Percentiles rank a stretch among this genome's conserved stretches.
phyloP scores from a whole-genome alignment of 2,329 filamentous ascomycete species.

The Dothistroma pini region DNA sequence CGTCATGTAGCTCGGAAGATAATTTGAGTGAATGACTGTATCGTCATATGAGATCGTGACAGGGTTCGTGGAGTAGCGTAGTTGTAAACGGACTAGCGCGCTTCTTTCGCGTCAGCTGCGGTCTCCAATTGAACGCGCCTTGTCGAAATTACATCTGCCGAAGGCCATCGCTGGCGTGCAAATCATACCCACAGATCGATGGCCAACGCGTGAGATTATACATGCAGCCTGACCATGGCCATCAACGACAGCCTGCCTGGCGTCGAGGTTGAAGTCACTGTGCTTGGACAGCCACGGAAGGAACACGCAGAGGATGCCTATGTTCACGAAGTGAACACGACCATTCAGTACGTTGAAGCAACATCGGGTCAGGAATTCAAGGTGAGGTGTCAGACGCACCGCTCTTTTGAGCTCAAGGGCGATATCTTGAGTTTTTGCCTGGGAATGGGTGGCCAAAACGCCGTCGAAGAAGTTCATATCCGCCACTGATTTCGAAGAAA shows the following conservation, averaged over 20 bases:
- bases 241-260: conserved; percentile 18
- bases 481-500: too few relatives aligned
- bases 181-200: background rate
- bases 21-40: too few relatives aligned
- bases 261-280: conserved; percentile 19
- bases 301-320: conserved; percentile 19
- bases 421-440: conserved; percentile 11
- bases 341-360: conserved; percentile 24
- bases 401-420: conserved; percentile 5
- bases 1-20: too few relatives aligned
- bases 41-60: too few relatives aligned
- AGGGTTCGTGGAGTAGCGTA: too few relatives aligned
- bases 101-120: too few relatives aligned
- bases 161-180: background rate
- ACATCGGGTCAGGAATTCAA: conserved; percentile 16
- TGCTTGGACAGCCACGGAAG: conserved; percentile 15
- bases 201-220: background rate
- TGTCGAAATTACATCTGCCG: too few relatives aligned
- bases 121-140: too few relatives aligned
- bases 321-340: conserved; percentile 5
- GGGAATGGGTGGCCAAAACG: conserved; percentile 11
- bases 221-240: conserved; percentile 13
- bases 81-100: too few relatives aligned
- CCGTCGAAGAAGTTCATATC: background rate
- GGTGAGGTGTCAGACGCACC: conserved; percentile 8